Base-by-base conservation (phyloP, 805 yeast species). In the Teunomyces kruisii region DNA sequence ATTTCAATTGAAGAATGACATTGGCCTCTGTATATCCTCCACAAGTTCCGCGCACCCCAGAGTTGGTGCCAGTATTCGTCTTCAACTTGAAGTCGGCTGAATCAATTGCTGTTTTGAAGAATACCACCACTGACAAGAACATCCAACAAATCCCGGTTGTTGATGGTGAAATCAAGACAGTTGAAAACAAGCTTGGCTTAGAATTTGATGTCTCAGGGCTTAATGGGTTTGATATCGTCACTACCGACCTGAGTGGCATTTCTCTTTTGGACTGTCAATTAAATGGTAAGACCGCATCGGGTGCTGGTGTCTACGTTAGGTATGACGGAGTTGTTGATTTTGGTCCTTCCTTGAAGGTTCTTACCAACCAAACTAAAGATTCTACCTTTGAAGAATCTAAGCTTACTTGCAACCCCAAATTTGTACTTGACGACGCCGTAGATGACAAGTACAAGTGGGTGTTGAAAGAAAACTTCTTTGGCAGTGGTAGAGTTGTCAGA, bases 401-500 rank as follows among this genome's bases (percentile, higher is more conserved):
- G 50, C 67, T 80, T 42, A 72, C 79, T 13, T 64, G 65, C 52
- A 75, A 68, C 55, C 83, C 84, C 16, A 58, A 55, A 10, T 64
- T 79, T 50, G 54, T 58, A 38, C 58, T 80, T 14, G 79, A 72
- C 48, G 71, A 65, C 10, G 62, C 57, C 16, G 69, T 71, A 31
- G 72, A 64, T 32, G 74, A 64, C 12, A 77, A 75, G 52, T 65
- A 61, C 55, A 58, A 68, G 50, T 83, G 88, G 88, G 74, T 75
- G 13, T 50, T 65, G 35, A 57, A 63, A 39, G 73, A 75, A 57
- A 76, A 71, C 51, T 67, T 80, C 45, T 40, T 80, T 16, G 88
- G 85, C 15, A 78, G 74, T 57, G 88, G 88, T 28, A 71, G 84
- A 46, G 81, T 81, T 54, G 56, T 76, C 39, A 70, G 83, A 53